These are phyloP conservation scores for Macaranga tanarius DNA, from an alignment of 441 rosid species.

Conservation along the genomic window DNA sequence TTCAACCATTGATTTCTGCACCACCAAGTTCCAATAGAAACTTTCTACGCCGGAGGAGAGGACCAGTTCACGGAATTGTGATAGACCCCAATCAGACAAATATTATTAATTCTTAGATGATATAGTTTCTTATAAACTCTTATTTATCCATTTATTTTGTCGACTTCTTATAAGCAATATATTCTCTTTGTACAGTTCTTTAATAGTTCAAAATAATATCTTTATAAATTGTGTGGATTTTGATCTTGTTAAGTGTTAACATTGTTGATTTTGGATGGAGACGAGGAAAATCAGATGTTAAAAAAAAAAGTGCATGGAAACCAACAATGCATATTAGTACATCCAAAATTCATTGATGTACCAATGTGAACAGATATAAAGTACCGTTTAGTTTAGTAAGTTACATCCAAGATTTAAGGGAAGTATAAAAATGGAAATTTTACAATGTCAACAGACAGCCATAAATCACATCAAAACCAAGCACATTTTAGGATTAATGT, in stretches of 20 bases:
- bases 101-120: neutral
- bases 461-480: conserved; percentile 22
- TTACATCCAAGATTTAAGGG: conserved; percentile 1
- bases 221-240: neutral
- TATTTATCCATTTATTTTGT: neutral
- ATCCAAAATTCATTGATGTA: no score
- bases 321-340: no score
- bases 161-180: neutral
- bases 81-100: conserved; percentile 46
- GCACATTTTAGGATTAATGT: conserved; percentile 25
- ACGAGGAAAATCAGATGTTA: no score
- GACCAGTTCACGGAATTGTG: conserved; percentile 58
- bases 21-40: conserved; percentile 18
- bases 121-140: neutral
- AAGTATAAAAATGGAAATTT: neutral
- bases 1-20: conserved; percentile 29
- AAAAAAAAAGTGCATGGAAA: no score
- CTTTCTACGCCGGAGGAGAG: conserved; percentile 30
- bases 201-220: neutral
- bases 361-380: no score
- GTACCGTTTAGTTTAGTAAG: no score
- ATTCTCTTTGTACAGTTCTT: neutral
- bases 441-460: conserved; percentile 17
- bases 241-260: neutral
- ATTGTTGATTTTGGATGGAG: no score